Evolutionary conservation across 208 protist genomes (phyloP), one percentile per base, ranked within the genome.

Genomic region (Trypanosomatidae sp.): DNA sequence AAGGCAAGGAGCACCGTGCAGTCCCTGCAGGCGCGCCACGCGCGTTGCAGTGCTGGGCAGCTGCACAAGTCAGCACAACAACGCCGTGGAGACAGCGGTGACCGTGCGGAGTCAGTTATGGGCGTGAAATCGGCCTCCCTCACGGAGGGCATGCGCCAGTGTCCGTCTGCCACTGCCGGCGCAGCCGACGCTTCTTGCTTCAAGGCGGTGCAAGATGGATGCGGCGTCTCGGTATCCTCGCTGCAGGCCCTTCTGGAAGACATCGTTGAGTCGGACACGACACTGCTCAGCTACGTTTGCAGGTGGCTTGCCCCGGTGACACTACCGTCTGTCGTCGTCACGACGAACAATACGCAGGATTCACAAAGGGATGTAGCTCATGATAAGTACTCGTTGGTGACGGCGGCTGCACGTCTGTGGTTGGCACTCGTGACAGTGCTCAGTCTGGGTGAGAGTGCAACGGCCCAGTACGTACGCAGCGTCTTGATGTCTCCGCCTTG

Each of bases 401-500:
- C 33, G 15, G 39, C 39, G 6, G 69, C 71, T 15, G 43, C 64
- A 15, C 71, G 19, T 15, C 8, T 77, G 56, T 83, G 73, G 73
- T 56, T 81, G 15, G 73, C 70, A 8, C 60, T 82, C 1, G 39
- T 74, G 60, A 52, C 71, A 1, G 69, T 81, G 52, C 66, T 78
- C 33, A 71, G 64, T n/a, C 7, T 79, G 7, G 76, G 76, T n/a
- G 77, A 80, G 60, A 76, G 77, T 53, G 64, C 53, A 19, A 33
- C 58, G 2, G 81, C 76, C 33, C 81, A 82, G 70, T 82, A 86
- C 68, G 43, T 86, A 30, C 81, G 81, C 44, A 59, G 71, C 17
- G 70, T 72, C 1, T 58, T 86, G 36, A 55, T 83, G 69, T 56
- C 66, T 0, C 75, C 53, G 41, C 41, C 43, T 65, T 15, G 43